phyloP scores from a whole-genome alignment of 352 stramenopile species.

The Pythium biforme region DNA sequence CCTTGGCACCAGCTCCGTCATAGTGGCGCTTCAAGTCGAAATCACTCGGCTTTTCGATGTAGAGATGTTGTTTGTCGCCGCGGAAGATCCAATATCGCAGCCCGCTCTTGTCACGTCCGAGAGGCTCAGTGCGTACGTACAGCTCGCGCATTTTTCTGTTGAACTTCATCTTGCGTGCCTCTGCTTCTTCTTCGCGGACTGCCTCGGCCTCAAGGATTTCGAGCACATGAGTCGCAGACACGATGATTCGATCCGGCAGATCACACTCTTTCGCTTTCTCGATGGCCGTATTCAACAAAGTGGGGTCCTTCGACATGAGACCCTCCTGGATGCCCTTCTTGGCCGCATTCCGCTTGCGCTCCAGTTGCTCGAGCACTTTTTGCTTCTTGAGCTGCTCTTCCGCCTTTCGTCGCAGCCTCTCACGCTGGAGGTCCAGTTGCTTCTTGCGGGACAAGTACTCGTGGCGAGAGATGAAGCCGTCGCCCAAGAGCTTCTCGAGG shows the following conservation, averaged over 20 bases:
- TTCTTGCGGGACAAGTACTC: conserved; percentile 81
- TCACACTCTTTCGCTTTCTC: conserved; percentile 75
- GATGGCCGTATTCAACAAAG: conserved; percentile 50
- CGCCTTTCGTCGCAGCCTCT: conserved; percentile 48
- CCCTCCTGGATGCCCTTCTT: conserved; percentile 74
- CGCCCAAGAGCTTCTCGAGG: conserved; percentile 55
- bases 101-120: conserved; percentile 64
- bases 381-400: conserved; percentile 72
- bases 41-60: conserved; percentile 60
- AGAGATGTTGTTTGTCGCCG: conserved; percentile 62
- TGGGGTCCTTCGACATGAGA: conserved; percentile 57
- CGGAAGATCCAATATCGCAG: conserved; percentile 74
- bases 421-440: conserved; percentile 62
- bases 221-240: conserved; percentile 71
- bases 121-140: conserved; percentile 73
- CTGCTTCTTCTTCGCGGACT: conserved; percentile 59
- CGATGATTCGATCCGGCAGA: conserved; percentile 56
- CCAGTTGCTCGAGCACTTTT: conserved; percentile 59
- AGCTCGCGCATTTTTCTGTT: conserved; percentile 55
- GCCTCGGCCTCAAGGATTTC: conserved; percentile 75
- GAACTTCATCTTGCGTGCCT: conserved; percentile 60
- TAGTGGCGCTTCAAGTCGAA: conserved; percentile 52
- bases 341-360: conserved; percentile 48
- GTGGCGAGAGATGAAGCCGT: conserved; percentile 74
- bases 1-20: conserved; percentile 23